A percentile compares a stretch with the other conserved stretches of the same genome.
These are phyloP conservation scores for Apocynum venetum DNA, from an alignment of 257 asterid genomes.

Conservation along the genomic window DNA sequence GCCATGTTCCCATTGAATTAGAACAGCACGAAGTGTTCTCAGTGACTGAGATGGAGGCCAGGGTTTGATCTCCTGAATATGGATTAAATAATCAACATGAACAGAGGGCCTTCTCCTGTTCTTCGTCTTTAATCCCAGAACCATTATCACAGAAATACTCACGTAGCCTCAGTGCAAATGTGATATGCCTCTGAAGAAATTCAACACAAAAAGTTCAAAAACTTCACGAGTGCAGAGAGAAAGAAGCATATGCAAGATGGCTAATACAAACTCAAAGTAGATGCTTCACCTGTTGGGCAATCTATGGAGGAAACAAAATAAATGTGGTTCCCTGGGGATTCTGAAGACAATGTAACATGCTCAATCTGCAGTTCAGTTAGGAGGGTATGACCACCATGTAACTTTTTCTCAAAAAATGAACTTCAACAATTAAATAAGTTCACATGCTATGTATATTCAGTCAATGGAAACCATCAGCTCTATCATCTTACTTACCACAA, in stretches of 20 bases:
- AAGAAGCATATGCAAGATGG: not conserved
- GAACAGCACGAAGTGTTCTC: conserved; percentile 45
- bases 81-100: conserved; percentile 55
- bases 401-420: not conserved
- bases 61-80: conserved; percentile 66
- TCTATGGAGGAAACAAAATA: not conserved
- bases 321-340: not conserved
- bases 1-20: conserved; percentile 80
- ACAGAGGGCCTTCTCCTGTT: conserved; percentile 44
- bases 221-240: conserved; percentile 4
- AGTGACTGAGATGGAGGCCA: conserved; percentile 92
- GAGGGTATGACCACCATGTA: not conserved
- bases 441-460: conserved; percentile 2
- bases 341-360: conserved; percentile 5
- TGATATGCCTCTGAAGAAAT: conserved; percentile 10
- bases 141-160: conserved; percentile 38
- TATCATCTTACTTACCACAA: not conserved
- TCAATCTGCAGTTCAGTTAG: conserved; percentile 1
- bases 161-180: conserved; percentile 13
- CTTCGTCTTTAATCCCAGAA: conserved; percentile 56
- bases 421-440: not conserved
- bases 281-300: not conserved
- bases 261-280: not conserved
- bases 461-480: not conserved
- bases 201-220: conserved; percentile 9